These are phyloP conservation scores for Citrus inodora DNA, from an alignment of 345 rosid species.

Conservation along the genomic window DNA sequence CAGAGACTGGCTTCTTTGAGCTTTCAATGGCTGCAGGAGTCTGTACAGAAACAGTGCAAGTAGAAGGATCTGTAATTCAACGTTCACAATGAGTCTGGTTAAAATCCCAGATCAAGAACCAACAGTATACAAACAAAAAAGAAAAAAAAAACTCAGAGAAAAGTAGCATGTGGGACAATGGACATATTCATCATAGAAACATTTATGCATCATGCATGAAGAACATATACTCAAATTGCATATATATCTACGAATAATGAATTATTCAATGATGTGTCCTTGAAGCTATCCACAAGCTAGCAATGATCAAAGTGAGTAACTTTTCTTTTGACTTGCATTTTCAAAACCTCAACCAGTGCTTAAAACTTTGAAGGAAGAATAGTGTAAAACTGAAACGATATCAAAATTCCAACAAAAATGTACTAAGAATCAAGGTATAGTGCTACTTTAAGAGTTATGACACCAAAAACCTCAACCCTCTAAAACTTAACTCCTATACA, in stretches of 20 bases:
- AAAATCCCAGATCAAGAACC: conserved; percentile 13
- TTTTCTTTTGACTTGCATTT: neutral
- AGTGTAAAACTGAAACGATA: neutral
- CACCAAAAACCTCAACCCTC: neutral
- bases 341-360: neutral
- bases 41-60: conserved; percentile 71
- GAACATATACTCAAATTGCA: no score
- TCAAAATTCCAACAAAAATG: neutral
- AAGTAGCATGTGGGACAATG: neutral
- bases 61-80: conserved; percentile 71
- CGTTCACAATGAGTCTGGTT: conserved; percentile 23
- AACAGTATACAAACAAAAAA: neutral
- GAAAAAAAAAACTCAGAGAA: neutral
- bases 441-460: neutral
- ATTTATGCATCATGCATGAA: neutral
- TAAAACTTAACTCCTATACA: no score
- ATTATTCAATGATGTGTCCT: neutral
- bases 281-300: neutral
- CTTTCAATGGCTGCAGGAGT: conserved; percentile 65
- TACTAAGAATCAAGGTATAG: neutral
- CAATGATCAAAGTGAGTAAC: neutral
- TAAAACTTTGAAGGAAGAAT: neutral
- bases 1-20: conserved; percentile 59
- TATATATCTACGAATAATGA: neutral
- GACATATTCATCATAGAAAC: neutral